Conservation (phyloP, 768 basidiomycete species). For the Lentinus brumalis region DNA sequence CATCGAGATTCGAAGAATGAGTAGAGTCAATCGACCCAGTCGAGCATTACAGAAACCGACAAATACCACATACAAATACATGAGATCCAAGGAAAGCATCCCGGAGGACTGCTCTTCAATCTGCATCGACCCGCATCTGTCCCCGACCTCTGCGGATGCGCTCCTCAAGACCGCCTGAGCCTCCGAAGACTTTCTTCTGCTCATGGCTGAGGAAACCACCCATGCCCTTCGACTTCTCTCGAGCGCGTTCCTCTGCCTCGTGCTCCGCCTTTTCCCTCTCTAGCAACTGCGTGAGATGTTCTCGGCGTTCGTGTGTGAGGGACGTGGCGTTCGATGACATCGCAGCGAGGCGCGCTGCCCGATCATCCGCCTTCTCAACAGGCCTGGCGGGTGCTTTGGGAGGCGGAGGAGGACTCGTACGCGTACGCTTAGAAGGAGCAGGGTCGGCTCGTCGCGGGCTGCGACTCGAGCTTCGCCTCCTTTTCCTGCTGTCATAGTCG, state of each 20-base stretch:
- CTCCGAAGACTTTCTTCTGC: slow-evolving; percentile 83
- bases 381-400: slow-evolving; percentile 25
- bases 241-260: slow-evolving; percentile 67
- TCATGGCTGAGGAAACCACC: slow-evolving; percentile 82
- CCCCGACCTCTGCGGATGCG: slow-evolving; percentile 72
- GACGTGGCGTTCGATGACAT: slow-evolving; percentile 79
- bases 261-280: slow-evolving; percentile 79
- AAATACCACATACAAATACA: slow-evolving; percentile 3
- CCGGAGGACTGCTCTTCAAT: slow-evolving; percentile 35
- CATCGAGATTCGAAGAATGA: no score
- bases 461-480: slow-evolving; percentile 40
- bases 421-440: slow-evolving; percentile 48
- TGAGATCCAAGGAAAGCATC: background rate
- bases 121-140: slow-evolving; percentile 67
- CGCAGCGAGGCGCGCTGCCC: slow-evolving; percentile 85
- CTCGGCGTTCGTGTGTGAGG: slow-evolving; percentile 69
- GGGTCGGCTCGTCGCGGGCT: slow-evolving; percentile 34
- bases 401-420: slow-evolving; percentile 39
- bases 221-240: slow-evolving; percentile 75
- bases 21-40: no score
- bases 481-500: slow-evolving; percentile 40
- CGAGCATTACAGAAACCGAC: no score
- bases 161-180: slow-evolving; percentile 76
- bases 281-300: slow-evolving; percentile 65
- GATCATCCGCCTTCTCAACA: slow-evolving; percentile 45